Evolutionary conservation across 106 monocot genomes (phyloP), one percentile per base, ranked within the genome.

Genomic region (Apostasia shenzhenica): DNA sequence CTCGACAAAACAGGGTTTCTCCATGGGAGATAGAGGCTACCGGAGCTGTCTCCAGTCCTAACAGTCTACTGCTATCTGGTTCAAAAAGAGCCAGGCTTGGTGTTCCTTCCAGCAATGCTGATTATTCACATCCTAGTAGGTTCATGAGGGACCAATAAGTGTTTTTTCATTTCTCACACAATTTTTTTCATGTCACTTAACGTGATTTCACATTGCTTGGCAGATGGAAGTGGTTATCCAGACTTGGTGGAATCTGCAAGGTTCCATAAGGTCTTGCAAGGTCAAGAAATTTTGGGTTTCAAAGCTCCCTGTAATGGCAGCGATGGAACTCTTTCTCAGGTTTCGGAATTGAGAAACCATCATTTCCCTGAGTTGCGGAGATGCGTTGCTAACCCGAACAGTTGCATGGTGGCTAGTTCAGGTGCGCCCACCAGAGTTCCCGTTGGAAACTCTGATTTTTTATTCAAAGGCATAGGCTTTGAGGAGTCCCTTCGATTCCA

Each of bases 241-340:
- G 82, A 82, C 81, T 90, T 74, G 50, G 57, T 67, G 75, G 90
- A 86, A 83, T 75, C 83, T 53, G 69, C 83, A 63, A 86, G 86
- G 63, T 90, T 78, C 83, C 83, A 75, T 61, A 81, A 86, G 86
- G 90, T 90, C 90, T 86, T 86, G 90, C 90, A 90, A 90, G 83
- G 90, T 90, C 90, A 90, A 90, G 90, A 90, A 90, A 76, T 83
- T 60, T 62, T 71, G 10, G 76, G 85, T 78, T 78, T 78, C 57
- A 68, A 74, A 74, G 43, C 80, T 72, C 78, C 79, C 58, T 75
- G 48, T 61, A 54, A 61, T 70, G 80, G 64, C 65, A 59, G 69
- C 58, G 86, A 54, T 77, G 75, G 61, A 46, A 14, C 80, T 51
- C 70, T 45, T 78, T 55, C 78, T 51, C 75, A 75, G 55, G 67